A percentile compares a stretch with the other conserved stretches of the same genome.
Evolutionary conservation across 371 early-diverging fungal genomes (phyloP).

Genomic region (Parasitella parasitica): DNA sequence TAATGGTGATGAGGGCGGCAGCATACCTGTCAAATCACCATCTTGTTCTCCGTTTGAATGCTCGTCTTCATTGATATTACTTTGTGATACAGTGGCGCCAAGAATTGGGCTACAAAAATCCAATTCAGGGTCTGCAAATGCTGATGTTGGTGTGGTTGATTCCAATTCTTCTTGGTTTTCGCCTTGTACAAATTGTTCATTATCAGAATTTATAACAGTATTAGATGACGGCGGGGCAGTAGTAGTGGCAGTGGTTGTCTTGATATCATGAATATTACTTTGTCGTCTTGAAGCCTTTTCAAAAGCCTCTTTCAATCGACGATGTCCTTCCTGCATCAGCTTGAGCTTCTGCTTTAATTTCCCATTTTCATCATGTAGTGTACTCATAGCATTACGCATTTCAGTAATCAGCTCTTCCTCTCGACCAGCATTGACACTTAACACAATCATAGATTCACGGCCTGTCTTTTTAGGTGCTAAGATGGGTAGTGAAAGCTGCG

Average conservation of each 20-base stretch:
- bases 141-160: background rate
- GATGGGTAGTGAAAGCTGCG: slow-evolving; percentile 35
- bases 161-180: background rate
- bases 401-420: slow-evolving; percentile 43
- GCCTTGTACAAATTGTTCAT: background rate
- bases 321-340: slow-evolving; percentile 40
- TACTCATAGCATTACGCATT: slow-evolving; percentile 36
- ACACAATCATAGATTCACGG: slow-evolving; percentile 25
- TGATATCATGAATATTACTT: background rate
- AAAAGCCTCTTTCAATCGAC: slow-evolving; percentile 36
- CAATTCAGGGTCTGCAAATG: slow-evolving; percentile 1
- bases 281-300: slow-evolving; percentile 22
- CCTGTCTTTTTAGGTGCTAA: slow-evolving; percentile 22
- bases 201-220: background rate
- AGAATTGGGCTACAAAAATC: slow-evolving; percentile 17
- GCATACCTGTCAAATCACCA: background rate
- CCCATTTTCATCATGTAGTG: slow-evolving; percentile 37
- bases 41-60: slow-evolving; percentile 1
- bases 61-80: background rate
- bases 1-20: background rate
- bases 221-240: too few relatives aligned
- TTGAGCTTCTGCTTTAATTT: slow-evolving; percentile 37
- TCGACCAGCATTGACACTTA: slow-evolving; percentile 37
- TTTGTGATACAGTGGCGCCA: slow-evolving; percentile 8
- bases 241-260: background rate